A percentile compares a stretch with the other conserved stretches of the same genome.
These are phyloP conservation scores for Astraeus odoratus DNA, from an alignment of 768 basidiomycete species.

Conservation along the genomic window DNA sequence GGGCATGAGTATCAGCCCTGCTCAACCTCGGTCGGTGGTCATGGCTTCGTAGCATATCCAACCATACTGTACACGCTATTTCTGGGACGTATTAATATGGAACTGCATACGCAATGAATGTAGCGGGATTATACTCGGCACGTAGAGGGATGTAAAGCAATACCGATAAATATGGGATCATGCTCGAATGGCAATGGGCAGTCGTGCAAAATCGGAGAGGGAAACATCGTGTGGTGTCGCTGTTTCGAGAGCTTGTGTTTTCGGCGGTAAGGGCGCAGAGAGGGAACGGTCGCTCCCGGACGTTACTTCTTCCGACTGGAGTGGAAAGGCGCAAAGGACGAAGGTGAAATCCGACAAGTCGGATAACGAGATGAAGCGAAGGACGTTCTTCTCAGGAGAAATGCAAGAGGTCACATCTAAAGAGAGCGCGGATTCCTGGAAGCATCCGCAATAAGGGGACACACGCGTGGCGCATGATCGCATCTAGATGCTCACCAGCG, in stretches of 20 bases:
- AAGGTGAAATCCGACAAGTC: constrained; percentile 37
- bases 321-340: constrained; percentile 34
- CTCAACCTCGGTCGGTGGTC: constrained; percentile 18
- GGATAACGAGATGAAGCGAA: constrained; percentile 46
- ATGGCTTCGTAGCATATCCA: constrained; percentile 8
- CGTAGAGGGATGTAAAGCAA: not conserved
- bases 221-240: not conserved
- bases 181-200: constrained; percentile 1
- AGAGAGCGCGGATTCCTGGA: constrained; percentile 22
- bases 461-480: no score
- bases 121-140: not conserved
- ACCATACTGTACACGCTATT: not conserved
- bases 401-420: constrained; percentile 38
- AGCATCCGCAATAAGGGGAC: not conserved
- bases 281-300: constrained; percentile 21
- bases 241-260: not conserved
- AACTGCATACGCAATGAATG: not conserved
- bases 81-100: not conserved
- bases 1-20: constrained; percentile 82
- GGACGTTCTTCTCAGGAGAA: constrained; percentile 37
- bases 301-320: constrained; percentile 12
- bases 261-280: constrained; percentile 5
- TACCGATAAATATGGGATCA: not conserved
- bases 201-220: constrained; percentile 15
- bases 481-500: constrained; percentile 32